Conservation (phyloP, 208 protist genomes). For the Wallacemonas collosoma region DNA sequence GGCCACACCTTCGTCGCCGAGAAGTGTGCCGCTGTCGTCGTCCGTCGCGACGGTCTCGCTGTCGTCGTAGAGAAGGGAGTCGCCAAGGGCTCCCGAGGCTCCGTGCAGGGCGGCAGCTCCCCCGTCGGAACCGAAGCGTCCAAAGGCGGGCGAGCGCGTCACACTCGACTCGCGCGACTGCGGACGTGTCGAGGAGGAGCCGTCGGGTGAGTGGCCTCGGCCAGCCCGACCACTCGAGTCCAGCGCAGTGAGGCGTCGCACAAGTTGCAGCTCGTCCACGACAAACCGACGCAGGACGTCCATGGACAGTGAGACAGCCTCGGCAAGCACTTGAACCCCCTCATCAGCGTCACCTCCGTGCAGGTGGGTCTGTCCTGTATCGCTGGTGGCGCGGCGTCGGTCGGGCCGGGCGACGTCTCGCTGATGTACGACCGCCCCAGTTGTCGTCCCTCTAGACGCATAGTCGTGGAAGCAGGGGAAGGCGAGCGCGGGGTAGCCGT, state of each 20-base stretch:
- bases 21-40: slow-evolving; percentile 30
- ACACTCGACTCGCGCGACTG: slow-evolving; percentile 46
- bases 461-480: slow-evolving; percentile 15
- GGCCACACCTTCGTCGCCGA: slow-evolving; percentile 15
- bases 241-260: slow-evolving; percentile 34
- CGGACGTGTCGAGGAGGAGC: slow-evolving; percentile 15
- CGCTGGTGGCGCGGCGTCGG: neutral
- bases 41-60: slow-evolving; percentile 33
- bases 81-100: slow-evolving; percentile 5
- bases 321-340: neutral
- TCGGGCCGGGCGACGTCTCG: neutral
- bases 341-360: neutral
- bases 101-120: slow-evolving; percentile 4
- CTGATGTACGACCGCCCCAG: slow-evolving; percentile 6
- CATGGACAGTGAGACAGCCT: slow-evolving; percentile 9
- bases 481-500: slow-evolving; percentile 10
- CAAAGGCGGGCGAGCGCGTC: slow-evolving; percentile 33
- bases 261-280: slow-evolving; percentile 56
- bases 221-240: neutral
- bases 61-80: slow-evolving; percentile 24
- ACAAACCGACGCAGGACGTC: slow-evolving; percentile 66
- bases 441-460: neutral
- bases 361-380: neutral
- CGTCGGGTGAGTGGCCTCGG: slow-evolving; percentile 19
- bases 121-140: slow-evolving; percentile 2